Evolutionary conservation across 2,329 filamentous ascomycete species (phyloP), one percentile per base, ranked within the genome.

Genomic region (Cercospora sp.): DNA sequence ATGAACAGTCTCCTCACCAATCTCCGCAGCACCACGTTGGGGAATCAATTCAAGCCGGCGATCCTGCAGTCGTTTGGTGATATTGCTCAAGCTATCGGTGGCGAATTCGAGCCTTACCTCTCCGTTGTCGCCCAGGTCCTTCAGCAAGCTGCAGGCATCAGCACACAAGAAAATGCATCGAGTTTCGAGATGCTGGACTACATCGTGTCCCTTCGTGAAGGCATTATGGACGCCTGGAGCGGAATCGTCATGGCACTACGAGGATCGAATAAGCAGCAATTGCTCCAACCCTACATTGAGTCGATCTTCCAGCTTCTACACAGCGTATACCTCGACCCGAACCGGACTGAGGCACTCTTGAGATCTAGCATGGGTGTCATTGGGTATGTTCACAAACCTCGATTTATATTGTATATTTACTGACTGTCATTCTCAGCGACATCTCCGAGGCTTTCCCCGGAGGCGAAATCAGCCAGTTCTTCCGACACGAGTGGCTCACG

Each of bases 211-310:
- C 87, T 99, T 60, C 90, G 95, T 64, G 96, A 99, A 79, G 95
- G 94, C 74, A 98, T 99, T 74, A 97, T 98, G 90, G 95, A 99
- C 85, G 95, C 95, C 37, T 99, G 96, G 94, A 93, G 94, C 76
- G 95, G 95, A 73, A 95, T 97, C 73, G 93, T 99, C 78, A 89
- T 94, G 79, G 93, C 95, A 63, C 93, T 98, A 90, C 97, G 95
- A 85, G 82, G 86, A 62, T 92, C 90, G 77, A 84, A 84, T 77
- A 94, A 94, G 85, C 91, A 90, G 67, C 83, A 87, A 79, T 82
- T 88, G 49, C 86, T 97, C 32, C 87, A 90, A 75, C 91, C 89
- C 69, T 97, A 92, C 74, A 88, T 98, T 21, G 87, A 91, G 74
- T 88, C 90, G 7, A 94, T 99, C 77, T 97, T 98, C 84, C 86